Base-by-base conservation (phyloP, 1,284 basidiomycete species). In the Heterobasidion irregulare region DNA sequence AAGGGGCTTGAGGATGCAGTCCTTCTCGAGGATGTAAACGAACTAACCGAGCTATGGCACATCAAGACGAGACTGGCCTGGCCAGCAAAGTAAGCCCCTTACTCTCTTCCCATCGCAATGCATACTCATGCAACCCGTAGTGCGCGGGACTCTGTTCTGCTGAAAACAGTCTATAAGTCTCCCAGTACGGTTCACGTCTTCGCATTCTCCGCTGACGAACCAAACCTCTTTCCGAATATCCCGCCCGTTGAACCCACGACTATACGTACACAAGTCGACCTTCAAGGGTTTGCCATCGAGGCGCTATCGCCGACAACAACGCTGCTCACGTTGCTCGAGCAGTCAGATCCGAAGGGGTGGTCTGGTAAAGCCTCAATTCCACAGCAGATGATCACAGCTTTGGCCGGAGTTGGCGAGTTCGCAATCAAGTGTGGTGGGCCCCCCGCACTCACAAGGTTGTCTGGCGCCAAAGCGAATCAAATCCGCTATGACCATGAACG, bases 241-340 rank as follows among this genome's bases (percentile, higher is more conserved):
- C 90, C 92, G 10, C 77, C 84, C 0, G 72, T 74, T 0, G 84
- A 89, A 38, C 80, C 86, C 0, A 88, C 82, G 58, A 80, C 89
- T 55, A 98, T 98, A 59, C 87, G 96, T 15, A 94, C 92, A 0
- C 95, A 98, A 67, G 88, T 98, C 34, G 95, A 98, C 66, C 75
- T 99, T 38, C 92, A 94, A 69, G 97, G 96, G 47, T 98, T 94
- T 92, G 92, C 94, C 0, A 93, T 99, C 61, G 96, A 99, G 70
- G 84, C 92, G 0, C 77, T 99, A 3, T 98, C 94, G 1, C 97
- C 95, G 0, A 98, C 88, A 0, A 99, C 97, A 0, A 97, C 95
- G 0, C 86, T 93, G 38, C 83, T 98, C 55, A 98, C 95, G 0
- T 75, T 99, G 2, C 82, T 99, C 3, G 97, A 99, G 67, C 97